Evolutionary conservation across 148 eudicot genomes (phyloP), one percentile per base, ranked within the genome.

Genomic region (Spergularia bocconei): DNA sequence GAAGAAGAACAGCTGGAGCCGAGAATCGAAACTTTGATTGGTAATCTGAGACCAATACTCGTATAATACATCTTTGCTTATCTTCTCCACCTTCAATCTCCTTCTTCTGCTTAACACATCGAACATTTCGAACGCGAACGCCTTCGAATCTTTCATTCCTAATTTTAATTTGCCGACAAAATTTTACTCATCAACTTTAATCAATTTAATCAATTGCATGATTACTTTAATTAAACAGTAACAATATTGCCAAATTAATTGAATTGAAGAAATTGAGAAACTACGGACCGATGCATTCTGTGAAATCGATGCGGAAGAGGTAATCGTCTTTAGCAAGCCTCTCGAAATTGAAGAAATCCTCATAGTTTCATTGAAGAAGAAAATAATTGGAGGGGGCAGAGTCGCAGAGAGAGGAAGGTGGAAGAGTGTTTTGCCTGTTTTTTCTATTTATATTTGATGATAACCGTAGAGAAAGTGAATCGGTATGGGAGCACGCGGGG

Each of bases 21-120:
- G 87, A 70, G 99, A 95, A 88, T 95, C 99, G 88, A 95, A 95
- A 75, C 93, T 91, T 73, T 95, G 91, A 86, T 89, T 97, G 51
- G 90, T 91, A 79, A 95, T 91, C 67, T 91, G 98, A n/a, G 90
- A 82, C 97, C 97, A 95, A 21, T 88, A 92, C 78, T 95, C 97
- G 44, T 87, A 84, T 39, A 95, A 82, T 68, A 92, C 99, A 0
- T 86, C 94, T 75, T 82, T 81, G 76, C 89, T 88, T 58, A 92
- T 85, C 82, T 89, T 92, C 11, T 92, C 99, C 19, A 88, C 88
- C 77, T 82, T 88, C 80, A 92, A 73, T 65, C 99, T 87, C 57
- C 99, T 88, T 51, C 91, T 79, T 67, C 99, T 85, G 67, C 93
- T 91, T 79, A 95, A 82, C 13, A 93, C 97, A 75, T 95, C 99